Percentiles rank a stretch among this genome's conserved stretches.
Conservation (phyloP, 1,284 basidiomycete species). For the Fomes fomentarius region DNA sequence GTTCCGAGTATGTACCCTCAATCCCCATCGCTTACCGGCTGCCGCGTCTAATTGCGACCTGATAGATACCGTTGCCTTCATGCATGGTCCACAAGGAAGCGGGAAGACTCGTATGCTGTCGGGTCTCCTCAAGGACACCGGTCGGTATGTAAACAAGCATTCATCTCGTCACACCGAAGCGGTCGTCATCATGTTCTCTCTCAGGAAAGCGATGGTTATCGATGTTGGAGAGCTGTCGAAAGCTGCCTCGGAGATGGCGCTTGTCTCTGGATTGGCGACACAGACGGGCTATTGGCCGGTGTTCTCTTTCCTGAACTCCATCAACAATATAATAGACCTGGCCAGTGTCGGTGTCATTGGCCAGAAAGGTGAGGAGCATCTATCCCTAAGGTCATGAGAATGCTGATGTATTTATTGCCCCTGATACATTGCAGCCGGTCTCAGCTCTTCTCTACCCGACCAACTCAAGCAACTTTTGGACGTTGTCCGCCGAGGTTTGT, state of each 20-base stretch:
- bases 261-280: slow-evolving; percentile 71
- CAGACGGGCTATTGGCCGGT: slow-evolving; percentile 93
- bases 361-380: slow-evolving; percentile 71
- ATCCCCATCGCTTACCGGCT: background rate
- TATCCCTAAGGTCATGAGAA: background rate
- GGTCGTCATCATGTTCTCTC: background rate
- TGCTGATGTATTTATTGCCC: background rate
- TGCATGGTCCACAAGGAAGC: slow-evolving; percentile 92
- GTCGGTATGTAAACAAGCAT: slow-evolving; percentile 50
- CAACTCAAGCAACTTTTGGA: slow-evolving; percentile 89
- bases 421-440: slow-evolving; percentile 61
- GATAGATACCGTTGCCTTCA: slow-evolving; percentile 70
- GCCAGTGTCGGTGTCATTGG: slow-evolving; percentile 93
- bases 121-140: slow-evolving; percentile 58
- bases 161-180: background rate
- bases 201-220: slow-evolving; percentile 74
- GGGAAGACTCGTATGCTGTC: slow-evolving; percentile 83
- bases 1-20: slow-evolving; percentile 56
- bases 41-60: background rate
- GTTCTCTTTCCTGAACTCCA: slow-evolving; percentile 86
- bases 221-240: slow-evolving; percentile 83
- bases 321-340: slow-evolving; percentile 91
- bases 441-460: slow-evolving; percentile 82
- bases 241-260: slow-evolving; percentile 70
- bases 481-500: slow-evolving; percentile 76